These are phyloP conservation scores for Kodamaea hsintzibuensis DNA, from an alignment of 805 yeast genomes.

Conservation along the genomic window DNA sequence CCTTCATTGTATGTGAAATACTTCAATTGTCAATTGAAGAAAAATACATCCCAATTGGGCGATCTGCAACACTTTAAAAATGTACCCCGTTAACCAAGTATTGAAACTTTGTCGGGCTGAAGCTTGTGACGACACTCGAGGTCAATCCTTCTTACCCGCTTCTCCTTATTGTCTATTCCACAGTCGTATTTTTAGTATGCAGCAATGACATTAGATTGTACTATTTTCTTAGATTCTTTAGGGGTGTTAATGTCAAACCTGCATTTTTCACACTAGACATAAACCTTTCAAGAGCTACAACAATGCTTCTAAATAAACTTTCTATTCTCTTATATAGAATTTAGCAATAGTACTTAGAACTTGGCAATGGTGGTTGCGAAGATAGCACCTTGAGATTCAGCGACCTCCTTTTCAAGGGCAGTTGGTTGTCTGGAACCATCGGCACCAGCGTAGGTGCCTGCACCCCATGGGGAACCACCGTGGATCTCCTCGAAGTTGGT, in stretches of 20 bases:
- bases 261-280: background rate
- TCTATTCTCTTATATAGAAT: background rate
- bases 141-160: background rate
- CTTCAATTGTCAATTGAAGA: background rate
- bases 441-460: slow-evolving; percentile 74
- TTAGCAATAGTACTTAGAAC: slow-evolving; percentile 13
- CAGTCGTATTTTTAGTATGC: background rate
- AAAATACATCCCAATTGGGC: background rate
- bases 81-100: background rate
- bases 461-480: slow-evolving; percentile 87
- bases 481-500: slow-evolving; percentile 62
- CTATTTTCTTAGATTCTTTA: background rate
- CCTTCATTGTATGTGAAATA: no score
- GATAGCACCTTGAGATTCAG: slow-evolving; percentile 64
- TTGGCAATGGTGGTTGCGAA: slow-evolving; percentile 42
- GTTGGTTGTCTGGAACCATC: slow-evolving; percentile 75
- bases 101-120: background rate
- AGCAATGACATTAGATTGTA: background rate
- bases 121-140: background rate
- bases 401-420: slow-evolving; percentile 62
- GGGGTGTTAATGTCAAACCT: background rate
- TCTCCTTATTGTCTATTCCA: background rate
- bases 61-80: background rate
- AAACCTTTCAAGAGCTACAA: background rate
- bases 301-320: background rate